Evolutionary conservation across 371 early-diverging fungal genomes (phyloP), one percentile per base, ranked within the genome.

Genomic region (Ecytonucleospora hepatopenaei): DNA sequence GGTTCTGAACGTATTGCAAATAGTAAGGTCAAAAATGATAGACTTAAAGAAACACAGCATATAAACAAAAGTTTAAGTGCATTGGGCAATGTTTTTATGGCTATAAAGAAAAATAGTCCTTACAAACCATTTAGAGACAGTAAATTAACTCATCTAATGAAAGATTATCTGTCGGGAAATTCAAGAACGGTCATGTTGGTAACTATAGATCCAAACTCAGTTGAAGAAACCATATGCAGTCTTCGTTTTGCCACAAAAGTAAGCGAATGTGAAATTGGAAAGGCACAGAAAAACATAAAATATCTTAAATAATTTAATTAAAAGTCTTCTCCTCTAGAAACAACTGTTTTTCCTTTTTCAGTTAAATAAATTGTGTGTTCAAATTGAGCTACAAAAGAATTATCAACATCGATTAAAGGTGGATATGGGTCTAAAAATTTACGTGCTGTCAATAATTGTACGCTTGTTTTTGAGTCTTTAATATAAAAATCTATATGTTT

Each of bases 171-270:
- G 30, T 78, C 88, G 5, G 91, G 91, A 21, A 93, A 92, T 71
- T 88, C 89, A 69, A 92, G 93, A 77, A 91, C 91, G 0, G 83
- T 92, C 19, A 96, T 97, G 94, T 90, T 97, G 85, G 94, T 95
- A 24, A 94, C 94, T 71, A 83, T 97, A 28, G 86, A 87, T 24
- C 91, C 91, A 8, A 79, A 82, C 32, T 85, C 85, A 75, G 82
- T 88, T 51, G 79, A 83, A 34, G 96, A 96, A 78, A 90, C 88
- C 1, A 71, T 96, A 31, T 89, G 88, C 77, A 90, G 92, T 1
- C 82, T 96, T 55, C 81, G 93, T 65, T 94, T 96, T 84, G 94
- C 93, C 2, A 87, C 89, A 34, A 93, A 91, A 84, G 92, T 88
- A n/a, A 65, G 63, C 24, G 69, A 71, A 53, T 75, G 75, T 53